Evolutionary conservation across 2,329 filamentous ascomycete species (phyloP), one percentile per base, ranked within the genome.

Genomic region (Annulohypoxylon truncatum): DNA sequence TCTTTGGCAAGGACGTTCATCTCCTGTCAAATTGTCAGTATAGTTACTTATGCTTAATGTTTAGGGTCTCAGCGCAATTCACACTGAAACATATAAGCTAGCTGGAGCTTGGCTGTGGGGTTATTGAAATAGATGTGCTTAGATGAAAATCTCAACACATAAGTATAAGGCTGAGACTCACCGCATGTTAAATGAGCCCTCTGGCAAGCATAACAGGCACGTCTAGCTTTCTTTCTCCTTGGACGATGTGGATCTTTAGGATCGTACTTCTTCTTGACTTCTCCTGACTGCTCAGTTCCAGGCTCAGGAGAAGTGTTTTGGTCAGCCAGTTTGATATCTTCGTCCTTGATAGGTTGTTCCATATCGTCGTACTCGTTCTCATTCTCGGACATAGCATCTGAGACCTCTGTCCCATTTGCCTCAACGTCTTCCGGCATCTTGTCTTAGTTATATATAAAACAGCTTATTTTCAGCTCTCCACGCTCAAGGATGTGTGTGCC

Each of bases 181-280:
- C 96, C 95, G 84, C 96, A 99, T 71, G 96, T 99, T 78, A 99
- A 84, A 86, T 99, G 96, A 69, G 96, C 96, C 80, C 95, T 87
- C 82, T 99, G 96, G 81, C 96, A 99, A 69, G 96, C 95, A 87
- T 92, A 97, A 80, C 96, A 99, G 62, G 96, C 96, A 79, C 96
- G 87, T 73, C 95, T 89, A 35, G 96, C 96, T 86, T 99, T 99
- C 85, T 98, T 99, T 75, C 96, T 89, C 73, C 94, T 87, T 15
- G 96, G 95, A 65, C 96, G 89, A 75, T 91, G 85, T 61, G 95
- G 94, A 78, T 99, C 96, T 80, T 98, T 98, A 61, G 94, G 89
- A 82, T 92, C 86, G 78, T 89, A 85, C 80, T 90, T 91, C 80
- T 91, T 92, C 80, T 89, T 89, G 62, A 82, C 78, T 74, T 87